phyloP scores from a whole-genome alignment of 2,329 filamentous ascomycete species.

The Scleromitrula shiraiana region DNA sequence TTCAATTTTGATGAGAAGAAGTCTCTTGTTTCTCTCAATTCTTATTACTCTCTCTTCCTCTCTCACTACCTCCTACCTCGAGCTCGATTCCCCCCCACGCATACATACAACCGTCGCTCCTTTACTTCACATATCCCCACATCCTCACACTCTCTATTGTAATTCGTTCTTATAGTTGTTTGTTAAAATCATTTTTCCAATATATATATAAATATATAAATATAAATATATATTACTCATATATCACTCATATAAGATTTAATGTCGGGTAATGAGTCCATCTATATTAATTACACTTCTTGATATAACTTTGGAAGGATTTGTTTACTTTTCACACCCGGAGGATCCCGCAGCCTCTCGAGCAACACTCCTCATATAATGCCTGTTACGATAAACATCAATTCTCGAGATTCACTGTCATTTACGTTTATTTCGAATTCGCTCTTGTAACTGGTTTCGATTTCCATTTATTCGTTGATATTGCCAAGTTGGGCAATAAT shows the following conservation, averaged over 20 bases:
- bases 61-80: too few relatives aligned
- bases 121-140: not conserved
- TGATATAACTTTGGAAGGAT: not conserved
- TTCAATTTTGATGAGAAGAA: not conserved
- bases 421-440: not conserved
- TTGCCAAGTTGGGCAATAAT: not conserved
- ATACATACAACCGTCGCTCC: too few relatives aligned
- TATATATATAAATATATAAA: too few relatives aligned
- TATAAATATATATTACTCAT: too few relatives aligned
- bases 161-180: slow-evolving; percentile 1
- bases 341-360: not conserved
- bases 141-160: slow-evolving; percentile 1
- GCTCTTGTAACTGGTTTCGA: not conserved
- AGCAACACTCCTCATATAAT: slow-evolving; percentile 1
- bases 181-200: not conserved
- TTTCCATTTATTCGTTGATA: slow-evolving; percentile 1
- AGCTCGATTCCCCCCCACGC: too few relatives aligned
- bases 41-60: slow-evolving; percentile 4
- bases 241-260: too few relatives aligned
- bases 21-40: slow-evolving; percentile 4
- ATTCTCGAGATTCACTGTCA: slow-evolving; percentile 2
- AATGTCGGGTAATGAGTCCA: too few relatives aligned
- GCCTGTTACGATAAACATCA: not conserved
- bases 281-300: too few relatives aligned
- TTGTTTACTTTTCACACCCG: slow-evolving; percentile 1